phyloP scores from a whole-genome alignment of 2,329 filamentous ascomycete genomes.

The Ascochyta lentis region DNA sequence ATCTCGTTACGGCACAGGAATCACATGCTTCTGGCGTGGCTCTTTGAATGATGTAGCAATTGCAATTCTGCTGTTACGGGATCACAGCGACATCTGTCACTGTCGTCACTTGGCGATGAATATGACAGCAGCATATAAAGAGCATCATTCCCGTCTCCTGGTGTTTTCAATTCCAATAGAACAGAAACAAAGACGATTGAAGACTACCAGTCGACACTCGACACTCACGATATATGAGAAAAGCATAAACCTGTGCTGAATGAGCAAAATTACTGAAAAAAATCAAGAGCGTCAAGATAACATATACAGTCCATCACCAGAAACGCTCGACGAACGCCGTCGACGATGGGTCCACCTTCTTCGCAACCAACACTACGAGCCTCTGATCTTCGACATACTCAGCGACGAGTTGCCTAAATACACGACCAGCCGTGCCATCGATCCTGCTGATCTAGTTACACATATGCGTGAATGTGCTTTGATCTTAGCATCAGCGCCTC shows the following conservation, averaged over 20 bases:
- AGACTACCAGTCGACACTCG: neutral
- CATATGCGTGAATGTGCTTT: constrained; percentile 34
- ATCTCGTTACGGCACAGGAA: neutral
- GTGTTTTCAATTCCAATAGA: neutral
- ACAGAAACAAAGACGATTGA: neutral
- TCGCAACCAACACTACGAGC: constrained; percentile 24
- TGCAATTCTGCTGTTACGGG: neutral
- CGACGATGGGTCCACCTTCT: constrained; percentile 28
- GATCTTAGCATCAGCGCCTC: constrained; percentile 37
- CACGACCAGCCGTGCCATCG: constrained; percentile 18
- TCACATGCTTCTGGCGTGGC: neutral
- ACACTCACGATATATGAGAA: neutral
- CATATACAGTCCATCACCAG: neutral
- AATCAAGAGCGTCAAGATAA: neutral
- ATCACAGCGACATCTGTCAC: neutral
- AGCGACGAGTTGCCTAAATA: constrained; percentile 36
- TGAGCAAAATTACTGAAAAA: neutral
- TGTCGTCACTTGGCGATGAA: neutral
- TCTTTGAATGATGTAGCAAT: neutral
- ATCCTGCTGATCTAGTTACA: constrained; percentile 15
- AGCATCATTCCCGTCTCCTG: neutral
- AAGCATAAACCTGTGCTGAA: no score
- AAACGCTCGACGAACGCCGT: constrained; percentile 21
- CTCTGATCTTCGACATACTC: constrained; percentile 34
- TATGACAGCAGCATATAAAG: neutral